Percentiles rank a stretch among this genome's conserved stretches.
phyloP scores from a whole-genome alignment of 1,139 yeast genomes.

The Debaryomyces udenii region DNA sequence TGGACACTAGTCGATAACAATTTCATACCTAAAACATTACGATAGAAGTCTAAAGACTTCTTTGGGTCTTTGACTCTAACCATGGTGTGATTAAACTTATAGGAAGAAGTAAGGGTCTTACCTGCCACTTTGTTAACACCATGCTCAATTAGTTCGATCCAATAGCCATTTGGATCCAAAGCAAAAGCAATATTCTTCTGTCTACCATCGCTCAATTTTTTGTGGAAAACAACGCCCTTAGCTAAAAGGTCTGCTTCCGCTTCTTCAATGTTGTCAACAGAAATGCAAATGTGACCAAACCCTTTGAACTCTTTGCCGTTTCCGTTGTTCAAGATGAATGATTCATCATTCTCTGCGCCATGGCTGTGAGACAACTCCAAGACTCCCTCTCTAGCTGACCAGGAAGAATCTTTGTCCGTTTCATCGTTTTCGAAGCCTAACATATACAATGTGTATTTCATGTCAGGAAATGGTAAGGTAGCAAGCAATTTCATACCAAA shows the following conservation, averaged over 20 bases:
- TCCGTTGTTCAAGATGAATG: conserved; percentile 71
- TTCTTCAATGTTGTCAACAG: conserved; percentile 76
- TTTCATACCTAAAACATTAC: conserved; percentile 78
- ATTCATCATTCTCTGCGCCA: conserved; percentile 67
- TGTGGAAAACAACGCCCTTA: conserved; percentile 74
- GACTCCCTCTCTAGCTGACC: conserved; percentile 73
- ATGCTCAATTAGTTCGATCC: conserved; percentile 89
- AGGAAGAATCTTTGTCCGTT: conserved; percentile 39
- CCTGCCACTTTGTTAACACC: conserved; percentile 42
- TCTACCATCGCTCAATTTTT: conserved; percentile 84
- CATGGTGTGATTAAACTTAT: conserved; percentile 89
- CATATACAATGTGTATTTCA: conserved; percentile 68
- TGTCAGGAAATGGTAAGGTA: conserved; percentile 55
- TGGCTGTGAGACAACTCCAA: conserved; percentile 83
- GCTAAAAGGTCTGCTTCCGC: conserved; percentile 60
- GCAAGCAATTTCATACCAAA: conserved; percentile 73
- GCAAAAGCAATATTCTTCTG: conserved; percentile 92
- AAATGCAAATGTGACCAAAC: conserved; percentile 89
- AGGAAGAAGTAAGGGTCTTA: conserved; percentile 43
- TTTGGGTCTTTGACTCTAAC: conserved; percentile 85
- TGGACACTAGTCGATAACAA: conserved; percentile 57
- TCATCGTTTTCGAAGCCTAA: conserved; percentile 59
- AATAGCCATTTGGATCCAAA: conserved; percentile 93
- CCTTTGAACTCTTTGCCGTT: conserved; percentile 85
- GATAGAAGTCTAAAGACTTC: conserved; percentile 75